A percentile compares a stretch with the other conserved stretches of the same genome.
phyloP scores from a whole-genome alignment of 768 basidiomycete genomes.

The Multifurca ochricompacta region DNA sequence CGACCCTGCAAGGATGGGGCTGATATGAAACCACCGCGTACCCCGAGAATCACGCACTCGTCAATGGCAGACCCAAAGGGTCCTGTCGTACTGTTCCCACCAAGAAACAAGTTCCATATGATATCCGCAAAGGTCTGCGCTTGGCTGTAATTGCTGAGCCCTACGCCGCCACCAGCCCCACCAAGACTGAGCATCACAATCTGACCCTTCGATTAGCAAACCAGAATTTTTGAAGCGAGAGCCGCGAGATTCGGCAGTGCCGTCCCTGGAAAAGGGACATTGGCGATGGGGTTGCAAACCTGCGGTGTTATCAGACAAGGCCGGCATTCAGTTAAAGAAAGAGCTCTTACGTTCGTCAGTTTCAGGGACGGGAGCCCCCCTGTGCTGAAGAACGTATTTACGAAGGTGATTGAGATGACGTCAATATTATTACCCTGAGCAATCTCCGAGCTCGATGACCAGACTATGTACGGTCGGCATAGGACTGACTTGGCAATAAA shows the following conservation, averaged over 20 bases:
- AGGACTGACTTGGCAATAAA: slow-evolving; percentile 48
- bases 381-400: slow-evolving; percentile 58
- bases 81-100: slow-evolving; percentile 36
- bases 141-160: slow-evolving; percentile 33
- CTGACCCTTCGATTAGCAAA: slow-evolving; percentile 40
- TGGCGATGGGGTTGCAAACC: slow-evolving; percentile 35
- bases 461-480: background rate
- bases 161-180: slow-evolving; percentile 35
- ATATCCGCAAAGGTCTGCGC: slow-evolving; percentile 31
- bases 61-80: slow-evolving; percentile 41
- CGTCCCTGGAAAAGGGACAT: slow-evolving; percentile 35
- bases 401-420: slow-evolving; percentile 62
- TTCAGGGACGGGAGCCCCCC: slow-evolving; percentile 59
- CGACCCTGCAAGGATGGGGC: slow-evolving; percentile 25
- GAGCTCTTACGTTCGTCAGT: slow-evolving; percentile 49
- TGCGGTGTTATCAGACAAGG: slow-evolving; percentile 20
- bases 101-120: slow-evolving; percentile 41
- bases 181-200: slow-evolving; percentile 41
- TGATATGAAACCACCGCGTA: background rate
- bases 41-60: slow-evolving; percentile 28
- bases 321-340: background rate
- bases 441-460: slow-evolving; percentile 8
- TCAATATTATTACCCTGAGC: slow-evolving; percentile 57
- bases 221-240: slow-evolving; percentile 35
- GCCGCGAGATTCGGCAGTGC: slow-evolving; percentile 33